These are phyloP conservation scores for Lactarius evosmus DNA, from an alignment of 768 basidiomycete species.

Conservation along the genomic window DNA sequence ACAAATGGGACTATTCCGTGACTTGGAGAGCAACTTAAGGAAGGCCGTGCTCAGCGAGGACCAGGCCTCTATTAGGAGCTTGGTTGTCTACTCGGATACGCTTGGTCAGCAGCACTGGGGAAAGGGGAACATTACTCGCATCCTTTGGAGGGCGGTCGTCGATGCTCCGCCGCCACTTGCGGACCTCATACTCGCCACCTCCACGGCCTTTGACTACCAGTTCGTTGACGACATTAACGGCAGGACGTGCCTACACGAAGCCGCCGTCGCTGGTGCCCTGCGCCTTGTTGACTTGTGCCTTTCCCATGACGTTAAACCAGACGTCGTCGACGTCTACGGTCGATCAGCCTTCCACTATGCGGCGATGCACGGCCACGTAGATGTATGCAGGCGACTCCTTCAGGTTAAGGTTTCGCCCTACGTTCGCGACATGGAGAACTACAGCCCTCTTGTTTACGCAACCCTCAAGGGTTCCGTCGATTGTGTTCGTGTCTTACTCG, in stretches of 20 bases:
- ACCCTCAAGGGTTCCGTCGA: constrained; percentile 80
- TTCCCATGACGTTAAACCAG: constrained; percentile 61
- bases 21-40: constrained; percentile 83
- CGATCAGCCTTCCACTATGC: constrained; percentile 95
- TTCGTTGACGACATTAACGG: constrained; percentile 98
- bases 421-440: constrained; percentile 87
- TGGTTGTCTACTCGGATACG: constrained; percentile 66
- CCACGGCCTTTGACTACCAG: constrained; percentile 77
- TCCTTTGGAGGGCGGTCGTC: constrained; percentile 89
- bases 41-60: constrained; percentile 70
- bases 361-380: constrained; percentile 84
- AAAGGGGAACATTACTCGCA: constrained; percentile 75
- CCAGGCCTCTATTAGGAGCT: constrained; percentile 57
- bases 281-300: constrained; percentile 81
- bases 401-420: constrained; percentile 62
- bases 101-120: constrained; percentile 58
- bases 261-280: constrained; percentile 78
- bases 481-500: constrained; percentile 80
- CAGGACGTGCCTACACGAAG: constrained; percentile 89
- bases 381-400: constrained; percentile 72
- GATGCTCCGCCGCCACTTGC: constrained; percentile 72
- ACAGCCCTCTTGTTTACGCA: constrained; percentile 91
- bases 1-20: constrained; percentile 73
- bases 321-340: constrained; percentile 84
- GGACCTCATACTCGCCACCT: constrained; percentile 68